Evolutionary conservation across 2,329 filamentous ascomycete genomes (phyloP).

Genomic region (Cryoendolithus antarcticus): DNA sequence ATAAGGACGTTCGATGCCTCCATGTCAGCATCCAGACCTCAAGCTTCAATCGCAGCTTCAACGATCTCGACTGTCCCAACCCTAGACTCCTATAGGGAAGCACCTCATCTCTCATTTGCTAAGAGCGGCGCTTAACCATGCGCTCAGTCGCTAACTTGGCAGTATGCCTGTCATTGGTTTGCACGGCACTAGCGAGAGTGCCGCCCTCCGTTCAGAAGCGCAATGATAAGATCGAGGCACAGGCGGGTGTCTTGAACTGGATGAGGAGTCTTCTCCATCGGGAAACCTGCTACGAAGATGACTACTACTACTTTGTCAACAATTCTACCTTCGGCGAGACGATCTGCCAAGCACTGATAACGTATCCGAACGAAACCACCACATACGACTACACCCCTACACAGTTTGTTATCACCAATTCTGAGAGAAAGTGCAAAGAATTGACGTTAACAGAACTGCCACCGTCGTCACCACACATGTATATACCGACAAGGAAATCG

Average conservation of each 20-base stretch:
- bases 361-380: constrained; percentile 15
- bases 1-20: constrained; percentile 10
- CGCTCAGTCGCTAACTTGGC: constrained; percentile 15
- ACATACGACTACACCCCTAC: constrained; percentile 18
- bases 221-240: constrained; percentile 5
- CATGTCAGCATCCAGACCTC: constrained; percentile 1
- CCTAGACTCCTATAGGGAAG: background rate
- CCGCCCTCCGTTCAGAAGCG: constrained; percentile 7
- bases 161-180: constrained; percentile 17
- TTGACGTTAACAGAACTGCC: constrained; percentile 7
- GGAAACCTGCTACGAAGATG: constrained; percentile 11
- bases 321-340: constrained; percentile 12
- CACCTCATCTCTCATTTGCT: constrained; percentile 10
- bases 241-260: constrained; percentile 10
- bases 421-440: background rate
- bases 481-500: constrained; percentile 8
- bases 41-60: constrained; percentile 2
- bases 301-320: constrained; percentile 16
- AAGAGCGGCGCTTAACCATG: constrained; percentile 13
- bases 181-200: constrained; percentile 1
- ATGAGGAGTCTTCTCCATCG: constrained; percentile 14
- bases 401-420: constrained; percentile 11
- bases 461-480: constrained; percentile 11
- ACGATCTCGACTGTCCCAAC: background rate
- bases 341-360: constrained; percentile 15